A percentile compares a stretch with the other conserved stretches of the same genome.
phyloP scores from a whole-genome alignment of 305 asterid genomes.

The Plantago coronopus region DNA sequence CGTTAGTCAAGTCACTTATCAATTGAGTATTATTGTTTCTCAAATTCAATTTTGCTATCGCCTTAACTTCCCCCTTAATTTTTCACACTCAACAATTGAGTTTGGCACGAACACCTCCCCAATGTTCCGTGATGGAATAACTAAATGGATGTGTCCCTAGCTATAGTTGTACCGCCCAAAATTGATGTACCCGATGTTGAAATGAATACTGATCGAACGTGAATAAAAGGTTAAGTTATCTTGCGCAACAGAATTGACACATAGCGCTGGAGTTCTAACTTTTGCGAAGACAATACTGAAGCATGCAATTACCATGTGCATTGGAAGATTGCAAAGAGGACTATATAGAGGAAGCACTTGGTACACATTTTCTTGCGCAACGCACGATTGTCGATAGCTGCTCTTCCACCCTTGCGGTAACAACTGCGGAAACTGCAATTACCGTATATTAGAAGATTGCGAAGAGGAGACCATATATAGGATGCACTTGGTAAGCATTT shows the following conservation, averaged over 20 bases:
- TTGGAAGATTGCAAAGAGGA: slow-evolving; percentile 19
- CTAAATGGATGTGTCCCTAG: background rate
- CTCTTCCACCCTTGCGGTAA: too few species aligned
- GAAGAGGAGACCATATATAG: too few species aligned
- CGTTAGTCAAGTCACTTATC: slow-evolving; percentile 22
- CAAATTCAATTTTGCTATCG: background rate
- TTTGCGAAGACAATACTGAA: slow-evolving; percentile 6
- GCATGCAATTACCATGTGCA: slow-evolving; percentile 4
- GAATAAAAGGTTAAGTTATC: background rate
- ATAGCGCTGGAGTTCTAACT: slow-evolving; percentile 16
- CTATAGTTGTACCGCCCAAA: slow-evolving; percentile 10
- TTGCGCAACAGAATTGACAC: slow-evolving; percentile 7
- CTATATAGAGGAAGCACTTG: slow-evolving; percentile 11
- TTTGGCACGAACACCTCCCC: background rate
- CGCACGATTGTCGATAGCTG: background rate
- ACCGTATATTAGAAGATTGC: too few species aligned
- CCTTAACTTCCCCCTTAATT: background rate
- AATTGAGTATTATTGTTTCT: background rate
- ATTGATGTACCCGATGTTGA: background rate
- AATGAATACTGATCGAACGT: background rate
- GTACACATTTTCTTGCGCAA: slow-evolving; percentile 18
- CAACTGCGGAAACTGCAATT: too few species aligned
- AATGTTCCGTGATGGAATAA: slow-evolving; percentile 5
- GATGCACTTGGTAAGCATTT: too few species aligned
- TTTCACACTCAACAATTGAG: background rate